Evolutionary conservation across 768 basidiomycete genomes (phyloP).

Genomic region (Neoboletus brunneissimus): DNA sequence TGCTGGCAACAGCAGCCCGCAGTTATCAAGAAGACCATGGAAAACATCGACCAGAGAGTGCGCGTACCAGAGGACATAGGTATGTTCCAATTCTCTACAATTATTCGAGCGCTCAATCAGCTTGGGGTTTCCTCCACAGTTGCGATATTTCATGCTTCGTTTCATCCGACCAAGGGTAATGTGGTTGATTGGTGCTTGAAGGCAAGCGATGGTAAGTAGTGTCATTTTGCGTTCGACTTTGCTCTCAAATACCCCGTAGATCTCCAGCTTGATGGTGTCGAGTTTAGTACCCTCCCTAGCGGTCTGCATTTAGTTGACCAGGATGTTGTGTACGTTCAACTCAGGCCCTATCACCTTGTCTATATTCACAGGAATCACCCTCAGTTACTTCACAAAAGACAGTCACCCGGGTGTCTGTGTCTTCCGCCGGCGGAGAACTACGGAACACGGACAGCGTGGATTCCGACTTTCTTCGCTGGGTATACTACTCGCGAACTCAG

Average conservation of each 20-base stretch:
- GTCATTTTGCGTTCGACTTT: background rate
- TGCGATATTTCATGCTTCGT: constrained; percentile 81
- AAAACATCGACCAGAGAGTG: constrained; percentile 28
- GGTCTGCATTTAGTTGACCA: constrained; percentile 77
- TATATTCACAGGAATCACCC: constrained; percentile 10
- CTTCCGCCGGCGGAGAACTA: constrained; percentile 65
- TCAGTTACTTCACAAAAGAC: constrained; percentile 72
- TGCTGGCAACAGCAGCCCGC: constrained; percentile 23
- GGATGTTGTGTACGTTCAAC: constrained; percentile 65
- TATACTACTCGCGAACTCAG: constrained; percentile 63
- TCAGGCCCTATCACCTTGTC: background rate
- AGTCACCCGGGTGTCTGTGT: constrained; percentile 69
- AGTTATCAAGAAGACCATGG: constrained; percentile 22
- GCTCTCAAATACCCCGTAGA: constrained; percentile 38
- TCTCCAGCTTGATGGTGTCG: constrained; percentile 64
- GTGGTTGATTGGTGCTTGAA: constrained; percentile 76
- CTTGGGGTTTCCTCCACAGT: constrained; percentile 38
- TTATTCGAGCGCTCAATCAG: background rate
- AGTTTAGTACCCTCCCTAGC: constrained; percentile 80
- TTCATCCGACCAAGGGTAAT: constrained; percentile 82
- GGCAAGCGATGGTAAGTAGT: constrained; percentile 56
- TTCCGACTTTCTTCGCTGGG: constrained; percentile 79
- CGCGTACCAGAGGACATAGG: constrained; percentile 55
- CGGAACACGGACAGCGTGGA: constrained; percentile 72
- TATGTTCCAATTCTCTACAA: constrained; percentile 21